phyloP scores from a whole-genome alignment of 495 filamentous ascomycete species.

The Trichoderma reesei region DNA sequence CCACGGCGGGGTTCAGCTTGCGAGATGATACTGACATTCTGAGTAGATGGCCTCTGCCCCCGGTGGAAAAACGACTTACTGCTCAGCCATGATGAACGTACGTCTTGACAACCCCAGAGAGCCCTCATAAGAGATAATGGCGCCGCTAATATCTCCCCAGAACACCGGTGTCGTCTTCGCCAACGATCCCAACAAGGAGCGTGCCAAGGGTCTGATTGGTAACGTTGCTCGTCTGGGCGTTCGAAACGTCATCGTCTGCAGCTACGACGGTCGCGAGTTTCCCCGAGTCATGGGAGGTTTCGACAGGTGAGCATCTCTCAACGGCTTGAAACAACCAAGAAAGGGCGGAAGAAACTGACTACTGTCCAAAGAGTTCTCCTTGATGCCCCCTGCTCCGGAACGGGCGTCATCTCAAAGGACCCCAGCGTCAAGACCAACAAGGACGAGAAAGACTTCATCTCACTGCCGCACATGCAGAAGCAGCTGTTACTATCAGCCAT shows the following conservation, averaged over 20 bases:
- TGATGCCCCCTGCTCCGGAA: slow-evolving; percentile 39
- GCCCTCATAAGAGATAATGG: not conserved
- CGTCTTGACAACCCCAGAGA: not conserved
- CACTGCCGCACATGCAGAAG: slow-evolving; percentile 86
- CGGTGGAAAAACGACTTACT: slow-evolving; percentile 94
- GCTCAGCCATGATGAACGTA: slow-evolving; percentile 84
- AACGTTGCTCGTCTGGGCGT: slow-evolving; percentile 93
- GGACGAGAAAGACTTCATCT: slow-evolving; percentile 83
- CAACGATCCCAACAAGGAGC: slow-evolving; percentile 87
- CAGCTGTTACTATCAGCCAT: slow-evolving; percentile 89
- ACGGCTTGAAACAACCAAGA: not conserved
- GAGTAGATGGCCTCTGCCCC: slow-evolving; percentile 90
- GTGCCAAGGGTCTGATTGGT: slow-evolving; percentile 93
- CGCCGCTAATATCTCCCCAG: not conserved
- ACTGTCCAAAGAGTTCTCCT: slow-evolving; percentile 21
- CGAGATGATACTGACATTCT: slow-evolving; percentile 12
- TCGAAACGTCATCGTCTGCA: slow-evolving; percentile 89
- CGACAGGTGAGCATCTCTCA: slow-evolving; percentile 34
- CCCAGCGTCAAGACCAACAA: slow-evolving; percentile 95
- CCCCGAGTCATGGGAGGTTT: slow-evolving; percentile 92
- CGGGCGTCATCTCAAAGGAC: slow-evolving; percentile 88
- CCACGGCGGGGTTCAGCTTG: too few relatives aligned
- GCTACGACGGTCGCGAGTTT: slow-evolving; percentile 87
- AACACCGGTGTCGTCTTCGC: slow-evolving; percentile 95
- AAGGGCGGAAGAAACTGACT: not conserved